Base-by-base conservation (phyloP, 163 green algal genomes). In the Smithsoniella earleae region DNA sequence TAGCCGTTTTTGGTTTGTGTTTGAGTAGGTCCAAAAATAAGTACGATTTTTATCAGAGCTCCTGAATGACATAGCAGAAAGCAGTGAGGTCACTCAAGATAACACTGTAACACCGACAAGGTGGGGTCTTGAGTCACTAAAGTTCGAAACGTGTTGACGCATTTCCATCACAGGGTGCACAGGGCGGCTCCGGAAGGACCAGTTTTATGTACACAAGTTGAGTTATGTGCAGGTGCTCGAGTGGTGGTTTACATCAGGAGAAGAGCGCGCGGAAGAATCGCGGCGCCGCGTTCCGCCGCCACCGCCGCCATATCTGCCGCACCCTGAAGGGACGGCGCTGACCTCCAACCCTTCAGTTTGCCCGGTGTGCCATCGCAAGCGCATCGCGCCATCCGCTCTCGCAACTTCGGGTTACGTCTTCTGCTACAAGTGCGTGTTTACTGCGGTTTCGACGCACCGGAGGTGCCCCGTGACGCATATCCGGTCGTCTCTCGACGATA, bases 241-340 rank as follows among this genome's bases (percentile, higher is more conserved):
- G 84, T 97, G 92, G 92, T 97, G 92, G 92, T 97, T 94, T 78
- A 89, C 78, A 4, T 89, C 89, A n/a, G 90, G 82, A 6, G 90
- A 96, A 74, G 82, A 88, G 38, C 76, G 79, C 25, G 75, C 91
- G 66, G 80, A 82, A 0, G 72, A 62, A 64, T 75, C 6, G 77
- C 81, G 46, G 74, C 77, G 5, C 72, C 81, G 86, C 3, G 76
- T 82, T 10, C 90, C 90, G 4, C 88, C 87, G 3, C 85, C 89
- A 8, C 91, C 91, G 2, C 83, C 86, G 0, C 64, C 81, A 1
- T 86, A 83, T 2, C 65, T 58, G 31, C 86, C 87, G 0, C 64
- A 84, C 36, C 72, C 77, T 0, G 66, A 75, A 18, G 90, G 92
- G 0, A 33, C 95, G 1, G 22, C 66, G 2, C 83, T 97, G 43